Percentiles rank a stretch among this genome's conserved stretches.
Conservation (phyloP, 257 asterid species). For the Scutellaria minor region DNA sequence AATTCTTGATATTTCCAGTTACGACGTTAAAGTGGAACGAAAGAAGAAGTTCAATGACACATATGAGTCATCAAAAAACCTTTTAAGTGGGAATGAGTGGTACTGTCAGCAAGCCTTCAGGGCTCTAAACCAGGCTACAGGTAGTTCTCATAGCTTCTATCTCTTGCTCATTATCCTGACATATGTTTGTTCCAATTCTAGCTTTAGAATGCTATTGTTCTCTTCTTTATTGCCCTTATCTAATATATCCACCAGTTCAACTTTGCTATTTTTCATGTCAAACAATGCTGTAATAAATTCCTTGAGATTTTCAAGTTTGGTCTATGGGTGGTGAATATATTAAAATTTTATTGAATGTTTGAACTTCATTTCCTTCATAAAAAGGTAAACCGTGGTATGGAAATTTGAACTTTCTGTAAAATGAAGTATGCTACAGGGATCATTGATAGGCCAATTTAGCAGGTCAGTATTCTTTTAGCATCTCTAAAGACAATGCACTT, state of each 20-base stretch:
- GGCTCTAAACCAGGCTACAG: slow-evolving; percentile 98
- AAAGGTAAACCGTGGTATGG: not conserved
- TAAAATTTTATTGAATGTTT: slow-evolving; percentile 1
- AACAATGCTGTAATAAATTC: not conserved
- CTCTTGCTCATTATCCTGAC: not conserved
- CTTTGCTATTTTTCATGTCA: not conserved
- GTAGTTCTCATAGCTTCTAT: slow-evolving; percentile 41
- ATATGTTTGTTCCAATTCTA: not conserved
- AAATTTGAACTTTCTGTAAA: not conserved
- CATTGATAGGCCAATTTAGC: not conserved
- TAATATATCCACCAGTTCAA: not conserved
- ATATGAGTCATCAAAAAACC: slow-evolving; percentile 72
- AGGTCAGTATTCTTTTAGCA: not conserved
- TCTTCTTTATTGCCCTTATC: not conserved
- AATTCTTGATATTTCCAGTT: slow-evolving; percentile 52
- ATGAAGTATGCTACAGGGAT: not conserved
- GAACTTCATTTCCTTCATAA: not conserved
- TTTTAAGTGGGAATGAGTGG: slow-evolving; percentile 91
- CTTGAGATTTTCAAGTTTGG: not conserved
- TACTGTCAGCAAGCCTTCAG: slow-evolving; percentile 97
- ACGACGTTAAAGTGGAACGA: slow-evolving; percentile 75
- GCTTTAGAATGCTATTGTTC: slow-evolving; percentile 9
- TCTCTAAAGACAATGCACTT: not conserved
- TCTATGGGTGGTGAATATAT: not conserved
- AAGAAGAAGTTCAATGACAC: slow-evolving; percentile 90